Evolutionary conservation across 371 early-diverging fungal genomes (phyloP).

Genomic region (Apophysomyces sp.): DNA sequence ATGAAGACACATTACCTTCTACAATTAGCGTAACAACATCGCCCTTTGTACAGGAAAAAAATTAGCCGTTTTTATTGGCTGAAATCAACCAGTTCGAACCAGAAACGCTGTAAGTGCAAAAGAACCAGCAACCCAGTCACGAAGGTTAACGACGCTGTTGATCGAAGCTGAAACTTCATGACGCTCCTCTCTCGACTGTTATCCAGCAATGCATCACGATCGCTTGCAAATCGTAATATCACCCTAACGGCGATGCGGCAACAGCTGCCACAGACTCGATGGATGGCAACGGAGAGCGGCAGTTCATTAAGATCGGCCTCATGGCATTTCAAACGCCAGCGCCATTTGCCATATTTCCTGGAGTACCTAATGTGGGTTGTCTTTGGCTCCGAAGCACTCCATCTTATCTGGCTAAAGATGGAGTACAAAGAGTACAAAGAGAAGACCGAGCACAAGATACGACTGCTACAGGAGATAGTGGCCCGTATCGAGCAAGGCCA

Average conservation of each 20-base stretch:
- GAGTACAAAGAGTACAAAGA: constrained; percentile 50
- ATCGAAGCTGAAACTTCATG: not conserved
- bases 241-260: not conserved
- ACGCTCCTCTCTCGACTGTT: not conserved
- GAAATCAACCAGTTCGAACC: too few relatives aligned
- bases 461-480: constrained; percentile 37
- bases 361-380: constrained; percentile 54
- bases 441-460: constrained; percentile 37
- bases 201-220: constrained; percentile 10
- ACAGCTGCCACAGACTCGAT: not conserved
- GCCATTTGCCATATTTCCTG: constrained; percentile 43
- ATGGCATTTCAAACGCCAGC: constrained; percentile 44
- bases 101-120: too few relatives aligned
- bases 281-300: constrained; percentile 8
- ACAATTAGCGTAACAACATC: too few relatives aligned
- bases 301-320: constrained; percentile 17
- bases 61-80: too few relatives aligned
- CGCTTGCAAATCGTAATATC: constrained; percentile 8
- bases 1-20: too few relatives aligned
- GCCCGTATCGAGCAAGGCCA: constrained; percentile 39
- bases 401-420: constrained; percentile 51
- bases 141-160: too few relatives aligned
- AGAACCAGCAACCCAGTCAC: too few relatives aligned
- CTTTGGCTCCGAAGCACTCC: constrained; percentile 51
- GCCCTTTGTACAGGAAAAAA: too few relatives aligned